Evolutionary conservation across 2,329 filamentous ascomycete species (phyloP), one percentile per base, ranked within the genome.

Genomic region (Xylariales sp.): DNA sequence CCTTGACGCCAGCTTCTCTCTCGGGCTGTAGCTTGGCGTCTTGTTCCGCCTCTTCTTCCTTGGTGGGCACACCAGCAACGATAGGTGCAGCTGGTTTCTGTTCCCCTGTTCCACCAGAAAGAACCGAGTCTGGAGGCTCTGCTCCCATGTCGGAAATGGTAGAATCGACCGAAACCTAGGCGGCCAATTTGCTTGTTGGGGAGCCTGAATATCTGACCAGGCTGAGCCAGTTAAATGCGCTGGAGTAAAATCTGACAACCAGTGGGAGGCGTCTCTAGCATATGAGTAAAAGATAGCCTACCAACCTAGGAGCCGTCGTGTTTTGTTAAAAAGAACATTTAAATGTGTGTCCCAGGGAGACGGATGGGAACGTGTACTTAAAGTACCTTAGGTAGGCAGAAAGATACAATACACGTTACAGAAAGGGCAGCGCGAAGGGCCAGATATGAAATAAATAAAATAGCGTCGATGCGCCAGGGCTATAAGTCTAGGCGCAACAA

Each of bases 1-100:
- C 85, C 12, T 78, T 75, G 60, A 84, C 77, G 1, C 68, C 74
- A 0, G 84, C 83, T 64, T 84, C 81, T 63, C 84, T 79, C 73
- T 85, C 81, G 5, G 83, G 81, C 8, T 78, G 79, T 2, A 73
- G 62, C 67, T 82, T 81, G 59, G 75, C 73, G 63, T 81, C 76
- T 64, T 75, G 75, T 3, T 69, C 65, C 1, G 75, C 74, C 34
- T 78, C 74, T 16, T 82, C 76, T 67, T 76, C 68, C 34, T 70
- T 60, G 18, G 65, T 66, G 18, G 58, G 65, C 50, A 58, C 55
- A 50, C 70, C 59, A 57, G 58, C 50, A 46, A 56, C 18, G 9
- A 5, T 14, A 14, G 39, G 39, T 41, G 64, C 39, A 5, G 65
- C 58, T 43, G 58, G 53, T 56, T 63, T 62, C 59, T 64, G 48